Conservation (phyloP, 768 basidiomycete species). For the Royoungia palumana region DNA sequence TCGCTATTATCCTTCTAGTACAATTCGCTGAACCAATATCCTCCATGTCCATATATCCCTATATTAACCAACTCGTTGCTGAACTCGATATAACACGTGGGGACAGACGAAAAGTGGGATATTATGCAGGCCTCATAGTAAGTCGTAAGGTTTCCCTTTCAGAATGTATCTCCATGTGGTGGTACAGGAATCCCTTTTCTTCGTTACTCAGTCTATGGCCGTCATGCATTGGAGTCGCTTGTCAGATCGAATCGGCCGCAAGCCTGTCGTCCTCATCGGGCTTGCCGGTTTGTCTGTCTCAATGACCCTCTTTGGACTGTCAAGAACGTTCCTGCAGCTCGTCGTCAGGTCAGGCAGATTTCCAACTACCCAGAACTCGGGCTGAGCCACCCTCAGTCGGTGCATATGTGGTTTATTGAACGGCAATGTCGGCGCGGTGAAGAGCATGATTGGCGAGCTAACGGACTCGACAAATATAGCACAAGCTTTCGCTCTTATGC, state of each 20-base stretch:
- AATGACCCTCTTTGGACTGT: conserved; percentile 71
- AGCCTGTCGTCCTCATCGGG: conserved; percentile 66
- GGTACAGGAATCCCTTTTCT: conserved; percentile 69
- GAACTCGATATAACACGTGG: conserved; percentile 26
- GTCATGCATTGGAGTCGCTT: conserved; percentile 71
- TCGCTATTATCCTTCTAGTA: conserved; percentile 35
- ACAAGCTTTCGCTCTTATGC: conserved; percentile 27
- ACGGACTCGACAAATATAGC: conserved; percentile 44
- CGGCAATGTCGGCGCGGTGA: conserved; percentile 43
- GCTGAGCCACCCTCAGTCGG: conserved; percentile 17
- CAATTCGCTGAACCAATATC: conserved; percentile 36
- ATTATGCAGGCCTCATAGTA: conserved; percentile 72
- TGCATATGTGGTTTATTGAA: conserved; percentile 32
- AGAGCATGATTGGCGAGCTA: conserved; percentile 63
- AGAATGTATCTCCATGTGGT: background rate
- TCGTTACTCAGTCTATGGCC: conserved; percentile 66
- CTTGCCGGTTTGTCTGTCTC: conserved; percentile 59
- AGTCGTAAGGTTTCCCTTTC: background rate
- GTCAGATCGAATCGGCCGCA: conserved; percentile 69
- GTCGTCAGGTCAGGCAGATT: conserved; percentile 36
- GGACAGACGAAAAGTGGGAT: conserved; percentile 39
- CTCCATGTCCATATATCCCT: conserved; percentile 44
- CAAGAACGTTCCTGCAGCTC: conserved; percentile 61
- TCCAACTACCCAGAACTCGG: too few relatives aligned
- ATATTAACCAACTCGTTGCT: conserved; percentile 42